Evolutionary conservation across 352 stramenopile genomes (phyloP).

Genomic region (Globisporangium canariense): DNA sequence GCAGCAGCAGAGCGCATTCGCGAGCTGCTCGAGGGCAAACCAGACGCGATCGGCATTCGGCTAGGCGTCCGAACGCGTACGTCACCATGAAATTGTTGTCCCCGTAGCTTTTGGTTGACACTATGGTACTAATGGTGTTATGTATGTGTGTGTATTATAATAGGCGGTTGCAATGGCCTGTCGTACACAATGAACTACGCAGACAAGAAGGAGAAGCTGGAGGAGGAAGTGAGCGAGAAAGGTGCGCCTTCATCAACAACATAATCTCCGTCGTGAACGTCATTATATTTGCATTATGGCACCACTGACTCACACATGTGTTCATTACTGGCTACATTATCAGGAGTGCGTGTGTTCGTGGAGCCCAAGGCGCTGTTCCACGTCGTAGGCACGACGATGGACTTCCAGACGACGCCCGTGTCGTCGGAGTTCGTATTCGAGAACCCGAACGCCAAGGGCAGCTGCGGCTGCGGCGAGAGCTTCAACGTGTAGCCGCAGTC

Average conservation of each 20-base stretch:
- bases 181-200: conserved; percentile 99
- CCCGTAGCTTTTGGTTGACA: background rate
- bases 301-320: too few relatives aligned
- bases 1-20: conserved; percentile 85
- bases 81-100: conserved; percentile 16
- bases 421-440: conserved; percentile 98
- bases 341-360: conserved; percentile 96
- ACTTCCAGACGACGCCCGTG: conserved; percentile 97
- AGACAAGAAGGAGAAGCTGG: conserved; percentile 91
- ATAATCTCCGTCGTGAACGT: background rate
- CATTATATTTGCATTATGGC: too few relatives aligned
- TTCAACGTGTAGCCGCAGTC: conserved; percentile 94
- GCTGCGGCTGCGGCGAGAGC: conserved; percentile 98
- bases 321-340: too few relatives aligned
- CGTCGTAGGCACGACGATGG: conserved; percentile 98
- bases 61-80: conserved; percentile 93
- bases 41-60: conserved; percentile 92
- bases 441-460: conserved; percentile 99
- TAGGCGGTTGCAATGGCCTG: conserved; percentile 97
- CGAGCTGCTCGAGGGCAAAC: conserved; percentile 80
- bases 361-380: conserved; percentile 99
- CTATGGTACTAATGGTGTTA: conserved; percentile 1
- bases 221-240: conserved; percentile 92
- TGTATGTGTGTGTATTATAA: background rate
- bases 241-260: conserved; percentile 25